Base-by-base conservation (phyloP, 2,329 filamentous ascomycete genomes). In the Xylariaceae sp. region DNA sequence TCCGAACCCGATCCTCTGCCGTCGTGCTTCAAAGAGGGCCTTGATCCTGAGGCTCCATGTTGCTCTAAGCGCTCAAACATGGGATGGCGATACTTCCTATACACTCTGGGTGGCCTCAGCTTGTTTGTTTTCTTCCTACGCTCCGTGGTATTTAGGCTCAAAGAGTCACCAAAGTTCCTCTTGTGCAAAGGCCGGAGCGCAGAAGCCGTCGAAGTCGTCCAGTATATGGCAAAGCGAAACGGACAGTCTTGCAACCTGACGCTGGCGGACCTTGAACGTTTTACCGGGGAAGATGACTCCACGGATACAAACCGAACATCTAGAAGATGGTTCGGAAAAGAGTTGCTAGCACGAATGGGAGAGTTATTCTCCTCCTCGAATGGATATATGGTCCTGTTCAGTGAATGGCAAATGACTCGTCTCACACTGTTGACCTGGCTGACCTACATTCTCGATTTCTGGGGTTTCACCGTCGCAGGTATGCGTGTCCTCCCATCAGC, bases 61-160 rank as follows among this genome's bases (percentile, higher is more conserved):
- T 71, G 74, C 5, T 70, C 70, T 11, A 57, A 67, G 0, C 70
- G 59, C 11, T 53, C 74, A 23, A 82, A 82, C 64, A 78, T 78
- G 77, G 79, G 79, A n/a, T 82, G 79, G 76, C 71, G 79, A 5
- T 80, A 80, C 39, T 72, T 79, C 17, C 68, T 79, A 39, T 76
- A 76, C 47, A 75, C 77, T 0, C 73, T 80, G 3, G 79, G 78
- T 0, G 75, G 68, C 0, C 67, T 81, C 5, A 77, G 78, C 0
- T 69, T 81, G 0, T 58, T 70, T 1, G 71, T 81, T 50, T 78
- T 77, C 51, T 53, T 78, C 17, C 67, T 79, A 8, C 78, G 79
- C 1, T 76, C 78, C 47, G 70, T 78, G 48, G 59, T 78, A n/a
- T 80, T 82, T 57, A 73, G 71, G n/a, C 76, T 81, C 48, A 74